Percentiles rank a stretch among this genome's conserved stretches.
Conservation (phyloP, 768 basidiomycete species). For the Kwoniella europaea region DNA sequence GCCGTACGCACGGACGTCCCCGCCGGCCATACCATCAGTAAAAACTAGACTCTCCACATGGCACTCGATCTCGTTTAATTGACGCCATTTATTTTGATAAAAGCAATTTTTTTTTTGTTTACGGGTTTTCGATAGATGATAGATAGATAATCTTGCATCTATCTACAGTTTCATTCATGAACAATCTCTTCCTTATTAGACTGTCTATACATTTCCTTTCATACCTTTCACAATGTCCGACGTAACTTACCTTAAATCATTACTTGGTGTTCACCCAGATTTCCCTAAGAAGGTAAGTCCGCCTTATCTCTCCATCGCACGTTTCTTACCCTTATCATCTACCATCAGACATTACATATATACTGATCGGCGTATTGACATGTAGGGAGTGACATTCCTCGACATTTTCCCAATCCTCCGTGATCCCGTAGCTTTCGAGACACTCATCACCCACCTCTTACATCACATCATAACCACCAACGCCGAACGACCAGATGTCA, state of each 20-base stretch:
- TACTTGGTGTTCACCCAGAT: constrained; percentile 60
- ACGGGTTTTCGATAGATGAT: no score
- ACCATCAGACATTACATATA: background rate
- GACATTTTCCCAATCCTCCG: constrained; percentile 94
- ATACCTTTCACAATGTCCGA: constrained; percentile 33
- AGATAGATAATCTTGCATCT: no score
- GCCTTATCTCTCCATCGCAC: background rate
- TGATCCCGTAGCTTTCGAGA: constrained; percentile 83
- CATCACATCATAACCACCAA: constrained; percentile 78
- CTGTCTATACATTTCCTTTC: no score
- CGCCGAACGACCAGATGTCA: constrained; percentile 65
- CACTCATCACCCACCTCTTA: constrained; percentile 83
- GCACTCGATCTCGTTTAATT: no score
- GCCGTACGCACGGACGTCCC: no score
- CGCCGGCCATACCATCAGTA: no score
- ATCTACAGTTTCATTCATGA: no score
- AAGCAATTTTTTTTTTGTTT: no score
- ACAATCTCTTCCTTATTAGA: no score
- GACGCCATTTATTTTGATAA: no score
- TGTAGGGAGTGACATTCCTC: constrained; percentile 84
- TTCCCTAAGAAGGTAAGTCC: constrained; percentile 84
- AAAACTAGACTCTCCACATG: no score
- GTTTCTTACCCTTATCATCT: background rate
- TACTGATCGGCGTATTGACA: background rate
- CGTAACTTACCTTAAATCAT: constrained; percentile 20